These are phyloP conservation scores for Kodamaea plutei DNA, from an alignment of 1,139 yeast species.

Conservation along the genomic window DNA sequence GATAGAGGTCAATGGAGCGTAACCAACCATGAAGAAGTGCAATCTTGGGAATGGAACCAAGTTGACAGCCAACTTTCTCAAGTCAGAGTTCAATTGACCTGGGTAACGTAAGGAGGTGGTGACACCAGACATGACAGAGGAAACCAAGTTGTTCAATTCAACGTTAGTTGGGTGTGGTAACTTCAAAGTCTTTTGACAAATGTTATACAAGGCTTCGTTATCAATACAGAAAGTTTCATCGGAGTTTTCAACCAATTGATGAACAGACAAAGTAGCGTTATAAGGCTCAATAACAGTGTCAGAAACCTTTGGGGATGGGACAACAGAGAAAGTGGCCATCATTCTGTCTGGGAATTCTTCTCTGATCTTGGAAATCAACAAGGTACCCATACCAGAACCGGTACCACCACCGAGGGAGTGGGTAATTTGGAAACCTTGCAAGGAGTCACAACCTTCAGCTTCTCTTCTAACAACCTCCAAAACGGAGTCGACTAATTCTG, in stretches of 20 bases:
- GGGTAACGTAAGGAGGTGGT: conserved; percentile 88
- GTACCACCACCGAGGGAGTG: conserved; percentile 97
- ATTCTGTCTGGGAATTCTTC: conserved; percentile 66
- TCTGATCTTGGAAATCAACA: conserved; percentile 26
- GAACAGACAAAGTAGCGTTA: conserved; percentile 88
- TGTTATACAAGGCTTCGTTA: conserved; percentile 87
- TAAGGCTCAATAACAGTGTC: conserved; percentile 95
- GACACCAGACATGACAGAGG: conserved; percentile 92
- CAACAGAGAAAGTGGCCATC: conserved; percentile 93
- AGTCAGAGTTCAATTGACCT: conserved; percentile 88
- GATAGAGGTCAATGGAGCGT: conserved; percentile 82
- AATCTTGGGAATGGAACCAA: conserved; percentile 93
- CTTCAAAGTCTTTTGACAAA: conserved; percentile 81
- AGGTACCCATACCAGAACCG: conserved; percentile 82
- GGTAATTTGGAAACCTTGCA: conserved; percentile 91
- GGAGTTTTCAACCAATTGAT: conserved; percentile 83
- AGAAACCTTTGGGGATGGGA: conserved; percentile 86
- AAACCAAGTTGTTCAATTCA: conserved; percentile 76
- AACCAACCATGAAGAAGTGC: conserved; percentile 93
- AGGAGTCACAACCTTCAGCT: conserved; percentile 87
- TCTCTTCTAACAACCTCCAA: conserved; percentile 88
- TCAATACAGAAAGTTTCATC: conserved; percentile 94
- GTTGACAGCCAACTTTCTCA: conserved; percentile 88
- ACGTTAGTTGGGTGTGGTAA: conserved; percentile 72
- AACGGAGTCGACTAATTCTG: conserved; percentile 85